These are phyloP conservation scores for Amanita subjunquillea DNA, from an alignment of 768 basidiomycete species.

Conservation along the genomic window DNA sequence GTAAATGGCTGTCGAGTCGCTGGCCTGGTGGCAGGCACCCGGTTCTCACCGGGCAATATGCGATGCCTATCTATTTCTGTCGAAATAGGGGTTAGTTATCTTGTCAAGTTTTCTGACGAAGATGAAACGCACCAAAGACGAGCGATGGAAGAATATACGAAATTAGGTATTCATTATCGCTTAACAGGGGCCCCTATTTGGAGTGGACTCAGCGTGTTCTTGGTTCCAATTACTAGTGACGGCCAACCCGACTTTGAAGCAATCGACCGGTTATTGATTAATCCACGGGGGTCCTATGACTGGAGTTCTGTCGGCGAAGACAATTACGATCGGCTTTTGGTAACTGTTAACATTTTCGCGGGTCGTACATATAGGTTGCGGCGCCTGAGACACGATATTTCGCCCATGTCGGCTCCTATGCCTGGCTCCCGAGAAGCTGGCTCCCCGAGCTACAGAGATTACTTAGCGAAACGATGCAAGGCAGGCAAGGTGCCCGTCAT, in stretches of 20 bases:
- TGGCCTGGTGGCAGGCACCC: constrained; percentile 60
- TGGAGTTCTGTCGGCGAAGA: constrained; percentile 44
- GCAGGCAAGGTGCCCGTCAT: constrained; percentile 30
- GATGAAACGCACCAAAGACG: constrained; percentile 36
- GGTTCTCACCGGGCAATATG: constrained; percentile 38
- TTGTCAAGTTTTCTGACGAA: constrained; percentile 29
- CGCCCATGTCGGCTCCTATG: constrained; percentile 48
- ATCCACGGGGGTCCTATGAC: constrained; percentile 40
- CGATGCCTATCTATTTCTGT: constrained; percentile 23
- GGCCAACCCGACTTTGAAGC: constrained; percentile 45
- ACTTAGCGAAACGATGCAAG: constrained; percentile 45
- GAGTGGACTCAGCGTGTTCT: constrained; percentile 44
- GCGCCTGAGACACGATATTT: constrained; percentile 52
- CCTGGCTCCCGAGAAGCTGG: constrained; percentile 37
- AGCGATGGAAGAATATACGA: constrained; percentile 59
- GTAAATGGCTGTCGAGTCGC: constrained; percentile 39
- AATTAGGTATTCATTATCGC: constrained; percentile 47
- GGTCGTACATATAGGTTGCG: constrained; percentile 50
- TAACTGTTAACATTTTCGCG: constrained; percentile 43
- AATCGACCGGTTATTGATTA: constrained; percentile 38
- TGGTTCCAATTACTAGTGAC: constrained; percentile 51
- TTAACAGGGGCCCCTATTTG: constrained; percentile 48
- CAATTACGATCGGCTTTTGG: constrained; percentile 38
- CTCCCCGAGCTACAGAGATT: constrained; percentile 47
- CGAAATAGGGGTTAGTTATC: constrained; percentile 18